These are phyloP conservation scores for Arxiozyma slooffiae DNA, from an alignment of 1,139 yeast species.

Conservation along the genomic window DNA sequence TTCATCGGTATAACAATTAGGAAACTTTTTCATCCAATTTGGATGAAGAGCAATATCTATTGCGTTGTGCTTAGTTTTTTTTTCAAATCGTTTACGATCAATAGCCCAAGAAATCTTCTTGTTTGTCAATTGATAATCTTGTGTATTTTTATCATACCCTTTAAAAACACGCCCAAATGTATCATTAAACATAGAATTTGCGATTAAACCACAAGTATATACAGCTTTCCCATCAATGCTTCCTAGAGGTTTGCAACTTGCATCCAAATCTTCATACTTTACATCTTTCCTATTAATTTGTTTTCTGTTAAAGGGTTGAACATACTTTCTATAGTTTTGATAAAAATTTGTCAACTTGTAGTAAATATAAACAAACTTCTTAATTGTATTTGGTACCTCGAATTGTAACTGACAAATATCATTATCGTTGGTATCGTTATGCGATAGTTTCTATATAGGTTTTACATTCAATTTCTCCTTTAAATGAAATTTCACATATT, in stretches of 20 bases:
- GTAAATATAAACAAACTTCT: slow-evolving; percentile 54
- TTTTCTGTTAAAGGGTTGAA: slow-evolving; percentile 54
- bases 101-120: slow-evolving; percentile 81
- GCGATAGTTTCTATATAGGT: slow-evolving; percentile 48
- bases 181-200: slow-evolving; percentile 87
- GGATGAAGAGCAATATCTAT: slow-evolving; percentile 88
- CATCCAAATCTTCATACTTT: slow-evolving; percentile 30
- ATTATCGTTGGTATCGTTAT: slow-evolving; percentile 31
- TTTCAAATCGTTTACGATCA: slow-evolving; percentile 68
- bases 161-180: slow-evolving; percentile 40
- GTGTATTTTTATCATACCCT: slow-evolving; percentile 34
- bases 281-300: slow-evolving; percentile 61
- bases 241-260: slow-evolving; percentile 73
- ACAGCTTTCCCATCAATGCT: slow-evolving; percentile 45
- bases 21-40: slow-evolving; percentile 75
- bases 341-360: slow-evolving; percentile 64
- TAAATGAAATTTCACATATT: slow-evolving; percentile 48
- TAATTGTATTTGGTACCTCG: slow-evolving; percentile 47
- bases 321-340: slow-evolving; percentile 73
- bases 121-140: slow-evolving; percentile 53
- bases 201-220: slow-evolving; percentile 94
- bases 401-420: slow-evolving; percentile 47
- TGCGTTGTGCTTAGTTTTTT: slow-evolving; percentile 62
- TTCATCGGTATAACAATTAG: slow-evolving; percentile 80
- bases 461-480: slow-evolving; percentile 31